Percentiles rank a stretch among this genome's conserved stretches.
These are phyloP conservation scores for Silene conica DNA, from an alignment of 148 eudicot genomes.

Conservation along the genomic window DNA sequence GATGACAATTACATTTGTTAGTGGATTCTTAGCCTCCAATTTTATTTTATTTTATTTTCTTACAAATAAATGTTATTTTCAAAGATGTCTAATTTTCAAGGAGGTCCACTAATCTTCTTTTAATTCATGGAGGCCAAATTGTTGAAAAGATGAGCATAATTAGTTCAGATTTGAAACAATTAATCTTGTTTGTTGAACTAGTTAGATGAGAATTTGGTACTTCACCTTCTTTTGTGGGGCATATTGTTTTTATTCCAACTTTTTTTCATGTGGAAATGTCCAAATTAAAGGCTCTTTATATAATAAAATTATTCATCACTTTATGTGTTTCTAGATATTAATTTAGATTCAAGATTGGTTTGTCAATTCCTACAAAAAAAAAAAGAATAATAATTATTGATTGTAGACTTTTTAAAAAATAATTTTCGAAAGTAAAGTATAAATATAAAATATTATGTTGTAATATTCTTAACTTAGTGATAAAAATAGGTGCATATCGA, in stretches of 20 bases:
- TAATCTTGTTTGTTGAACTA: not conserved
- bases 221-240: not conserved
- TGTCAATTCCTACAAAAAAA: too few relatives aligned
- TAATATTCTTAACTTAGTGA: too few relatives aligned
- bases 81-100: not conserved
- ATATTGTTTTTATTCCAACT: not conserved
- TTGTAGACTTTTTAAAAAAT: too few relatives aligned
- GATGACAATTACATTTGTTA: not conserved
- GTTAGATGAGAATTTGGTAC: not conserved
- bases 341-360: too few relatives aligned
- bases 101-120: not conserved
- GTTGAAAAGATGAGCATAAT: not conserved
- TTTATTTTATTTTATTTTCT: not conserved
- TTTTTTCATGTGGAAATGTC: not conserved
- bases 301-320: too few relatives aligned
- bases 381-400: too few relatives aligned
- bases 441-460: too few relatives aligned
- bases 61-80: not conserved
- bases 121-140: not conserved
- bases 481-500: too few relatives aligned
- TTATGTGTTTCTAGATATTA: too few relatives aligned
- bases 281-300: not conserved
- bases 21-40: slow-evolving; percentile 3
- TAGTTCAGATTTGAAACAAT: not conserved
- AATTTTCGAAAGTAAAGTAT: too few relatives aligned